phyloP scores from a whole-genome alignment of 192 early-diverging fungal species.

The Backusella tuberculispora region DNA sequence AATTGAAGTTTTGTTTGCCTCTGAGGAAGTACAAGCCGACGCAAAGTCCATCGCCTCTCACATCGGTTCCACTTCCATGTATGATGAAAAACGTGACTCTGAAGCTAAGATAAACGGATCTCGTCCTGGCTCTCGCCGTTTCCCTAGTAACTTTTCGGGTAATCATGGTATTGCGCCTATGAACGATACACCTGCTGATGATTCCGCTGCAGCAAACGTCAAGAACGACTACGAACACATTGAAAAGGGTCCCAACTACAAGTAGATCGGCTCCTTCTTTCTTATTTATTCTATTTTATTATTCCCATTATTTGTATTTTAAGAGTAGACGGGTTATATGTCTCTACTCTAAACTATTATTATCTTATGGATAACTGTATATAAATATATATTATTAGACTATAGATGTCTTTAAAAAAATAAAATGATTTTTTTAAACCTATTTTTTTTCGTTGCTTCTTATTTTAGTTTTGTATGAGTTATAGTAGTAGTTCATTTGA shows the following conservation, averaged over 20 bases:
- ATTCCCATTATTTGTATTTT: constrained; percentile 13
- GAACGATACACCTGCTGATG: constrained; percentile 20
- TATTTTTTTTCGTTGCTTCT: neutral
- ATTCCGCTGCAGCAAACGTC: constrained; percentile 32
- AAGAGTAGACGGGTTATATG: neutral
- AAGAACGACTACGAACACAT: constrained; percentile 32
- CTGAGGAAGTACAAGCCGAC: constrained; percentile 35
- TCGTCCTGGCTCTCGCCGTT: constrained; percentile 30
- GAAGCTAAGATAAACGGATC: constrained; percentile 14
- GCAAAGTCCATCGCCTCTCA: constrained; percentile 31
- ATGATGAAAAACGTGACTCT: constrained; percentile 36
- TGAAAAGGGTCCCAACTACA: constrained; percentile 36
- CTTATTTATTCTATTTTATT: neutral
- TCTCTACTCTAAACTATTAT: neutral
- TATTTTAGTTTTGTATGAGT: no score
- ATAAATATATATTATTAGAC: constrained; percentile 10
- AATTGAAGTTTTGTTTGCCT: constrained; percentile 47
- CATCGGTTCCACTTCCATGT: constrained; percentile 33
- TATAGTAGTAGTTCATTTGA: no score
- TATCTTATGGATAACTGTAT: constrained; percentile 1
- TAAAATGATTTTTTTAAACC: neutral
- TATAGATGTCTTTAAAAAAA: neutral
- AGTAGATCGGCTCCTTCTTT: neutral
- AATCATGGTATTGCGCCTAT: neutral
- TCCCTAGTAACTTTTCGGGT: constrained; percentile 31